Evolutionary conservation across 2,329 filamentous ascomycete genomes (phyloP), one percentile per base, ranked within the genome.

Genomic region (Teratosphaeria nubilosa): DNA sequence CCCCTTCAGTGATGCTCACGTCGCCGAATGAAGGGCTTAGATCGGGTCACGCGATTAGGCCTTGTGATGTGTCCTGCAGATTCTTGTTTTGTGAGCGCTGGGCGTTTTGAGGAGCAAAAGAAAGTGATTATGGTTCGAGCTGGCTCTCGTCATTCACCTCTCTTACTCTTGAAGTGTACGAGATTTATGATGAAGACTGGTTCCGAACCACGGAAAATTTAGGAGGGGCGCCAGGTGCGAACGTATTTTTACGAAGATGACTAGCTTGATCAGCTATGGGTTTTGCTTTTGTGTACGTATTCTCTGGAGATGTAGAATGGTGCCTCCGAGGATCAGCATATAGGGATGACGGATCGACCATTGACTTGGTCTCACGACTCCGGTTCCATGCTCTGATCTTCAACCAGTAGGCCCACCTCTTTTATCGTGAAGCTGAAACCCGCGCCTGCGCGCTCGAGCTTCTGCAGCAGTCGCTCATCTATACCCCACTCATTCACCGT

Each of bases 1-100:
- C 57, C 72, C 72, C 24, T 74, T 74, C 56, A 60, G 60, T 13
- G 69, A 73, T 59, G 62, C 57, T 16, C 60, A 72, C 55, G 65
- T 62, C 13, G 60, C 62, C 9, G 62, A 65, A 4, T 65, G 50
- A 56, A 22, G 16, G 13, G 13, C 11, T 41, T 16, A 14, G 34
- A 41, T n/a, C 16, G 14, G 10, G 34, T 14, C 34, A 41, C 14
- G 16, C 11, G 34, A 41, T 16, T 4, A n/a, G 13, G 13, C 34
- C 34, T 41, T 41, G 27, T 4, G n/a, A 24, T 30, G 34, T 48
- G 4, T 48, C 9, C 16, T 10, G 9, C 13, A 11, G 16, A 24
- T 22, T 37, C 25, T 25, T 0, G 3, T 31, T n/a, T 10, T 27
- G 20, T 30, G 24, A 22, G 41, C 41, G 41, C 41, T 48, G 41